Conservation (phyloP, 352 stramenopile genomes). For the Phytophthora quininea region DNA sequence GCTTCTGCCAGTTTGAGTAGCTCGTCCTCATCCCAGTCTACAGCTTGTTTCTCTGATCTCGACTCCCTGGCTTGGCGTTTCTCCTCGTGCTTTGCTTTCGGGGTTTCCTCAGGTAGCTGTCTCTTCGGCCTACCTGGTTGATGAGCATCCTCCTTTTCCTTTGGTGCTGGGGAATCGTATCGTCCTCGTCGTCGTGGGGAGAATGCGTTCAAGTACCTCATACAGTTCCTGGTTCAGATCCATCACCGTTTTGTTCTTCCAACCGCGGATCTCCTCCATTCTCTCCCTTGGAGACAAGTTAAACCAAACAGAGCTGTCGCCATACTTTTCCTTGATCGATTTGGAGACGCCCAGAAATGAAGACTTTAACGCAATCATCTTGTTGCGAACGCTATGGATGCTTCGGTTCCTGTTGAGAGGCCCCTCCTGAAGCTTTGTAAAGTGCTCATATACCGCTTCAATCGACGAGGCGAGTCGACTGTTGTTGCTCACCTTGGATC, state of each 20-base stretch:
- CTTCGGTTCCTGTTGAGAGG: constrained; percentile 23
- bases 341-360: constrained; percentile 32
- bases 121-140: constrained; percentile 11
- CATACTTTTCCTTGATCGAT: constrained; percentile 28
- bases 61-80: constrained; percentile 18
- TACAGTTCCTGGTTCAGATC: constrained; percentile 41
- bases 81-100: constrained; percentile 12
- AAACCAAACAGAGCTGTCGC: constrained; percentile 36
- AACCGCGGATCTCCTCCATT: constrained; percentile 30
- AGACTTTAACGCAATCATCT: constrained; percentile 50
- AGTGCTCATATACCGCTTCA: constrained; percentile 29
- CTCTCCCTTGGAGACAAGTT: constrained; percentile 30
- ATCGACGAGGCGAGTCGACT: constrained; percentile 28
- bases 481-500: constrained; percentile 10
- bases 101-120: neutral
- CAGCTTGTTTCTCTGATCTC: constrained; percentile 33
- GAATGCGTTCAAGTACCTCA: constrained; percentile 30
- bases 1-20: constrained; percentile 39
- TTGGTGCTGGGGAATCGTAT: neutral
- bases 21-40: constrained; percentile 43
- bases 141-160: constrained; percentile 19
- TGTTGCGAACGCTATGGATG: constrained; percentile 42
- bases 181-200: neutral
- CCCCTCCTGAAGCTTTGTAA: constrained; percentile 34
- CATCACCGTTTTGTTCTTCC: constrained; percentile 42